These are phyloP conservation scores for Coemansia sp. DNA, from an alignment of 192 early-diverging fungal species.

Conservation along the genomic window DNA sequence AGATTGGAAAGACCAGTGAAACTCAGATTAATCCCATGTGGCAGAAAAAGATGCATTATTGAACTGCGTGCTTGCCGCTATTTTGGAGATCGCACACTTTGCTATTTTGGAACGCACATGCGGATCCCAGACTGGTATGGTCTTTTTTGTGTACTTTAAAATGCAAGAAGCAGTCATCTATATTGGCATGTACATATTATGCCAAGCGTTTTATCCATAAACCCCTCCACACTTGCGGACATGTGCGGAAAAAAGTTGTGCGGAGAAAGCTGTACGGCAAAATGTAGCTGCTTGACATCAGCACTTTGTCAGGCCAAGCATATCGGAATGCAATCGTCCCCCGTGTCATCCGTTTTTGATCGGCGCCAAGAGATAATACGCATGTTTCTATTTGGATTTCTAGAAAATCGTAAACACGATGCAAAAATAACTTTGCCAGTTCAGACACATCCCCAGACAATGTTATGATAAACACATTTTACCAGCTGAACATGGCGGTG, in stretches of 20 bases:
- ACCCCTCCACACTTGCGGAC: neutral
- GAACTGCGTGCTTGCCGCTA: neutral
- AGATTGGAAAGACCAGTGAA: neutral
- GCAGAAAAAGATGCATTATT: neutral
- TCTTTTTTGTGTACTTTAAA: neutral
- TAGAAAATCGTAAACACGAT: neutral
- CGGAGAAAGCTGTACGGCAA: neutral
- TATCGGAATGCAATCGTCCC: neutral
- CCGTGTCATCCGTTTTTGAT: neutral
- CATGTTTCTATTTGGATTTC: neutral
- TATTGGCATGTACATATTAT: too few relatives aligned
- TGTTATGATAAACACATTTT: neutral
- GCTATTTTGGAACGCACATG: neutral
- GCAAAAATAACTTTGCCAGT: neutral
- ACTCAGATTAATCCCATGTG: neutral
- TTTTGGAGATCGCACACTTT: neutral
- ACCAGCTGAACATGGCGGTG: conserved; percentile 44
- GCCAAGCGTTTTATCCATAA: too few relatives aligned
- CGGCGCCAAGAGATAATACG: neutral
- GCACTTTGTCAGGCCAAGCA: neutral
- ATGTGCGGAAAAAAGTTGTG: neutral
- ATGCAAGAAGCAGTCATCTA: too few relatives aligned
- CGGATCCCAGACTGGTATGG: neutral
- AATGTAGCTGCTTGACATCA: neutral
- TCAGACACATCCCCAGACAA: neutral